Evolutionary conservation across 176 grass and related monocot genomes (phyloP).

Genomic region (Oryza officinalis): DNA sequence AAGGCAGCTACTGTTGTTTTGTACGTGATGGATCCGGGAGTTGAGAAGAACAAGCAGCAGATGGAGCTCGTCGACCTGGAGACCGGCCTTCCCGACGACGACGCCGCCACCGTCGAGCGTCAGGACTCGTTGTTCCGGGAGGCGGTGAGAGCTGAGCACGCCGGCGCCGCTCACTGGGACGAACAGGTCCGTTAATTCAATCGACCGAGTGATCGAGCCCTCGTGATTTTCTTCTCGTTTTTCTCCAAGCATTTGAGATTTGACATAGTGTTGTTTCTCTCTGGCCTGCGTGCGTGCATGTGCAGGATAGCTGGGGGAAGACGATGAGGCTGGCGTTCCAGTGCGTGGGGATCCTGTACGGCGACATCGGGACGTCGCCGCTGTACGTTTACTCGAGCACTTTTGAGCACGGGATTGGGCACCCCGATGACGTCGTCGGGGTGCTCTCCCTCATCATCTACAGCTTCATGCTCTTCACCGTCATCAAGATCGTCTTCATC

Average conservation of each 20-base stretch:
- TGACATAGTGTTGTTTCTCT: neutral
- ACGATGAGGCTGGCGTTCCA: constrained; percentile 46
- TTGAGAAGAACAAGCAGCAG: neutral
- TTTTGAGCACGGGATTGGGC: constrained; percentile 20
- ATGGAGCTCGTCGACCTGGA: constrained; percentile 3
- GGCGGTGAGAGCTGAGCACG: neutral
- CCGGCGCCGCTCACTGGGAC: neutral
- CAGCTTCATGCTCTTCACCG: constrained; percentile 41
- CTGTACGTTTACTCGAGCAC: constrained; percentile 49
- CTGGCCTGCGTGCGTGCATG: too few species aligned
- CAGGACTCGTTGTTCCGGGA: constrained; percentile 42
- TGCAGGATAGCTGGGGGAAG: constrained; percentile 31
- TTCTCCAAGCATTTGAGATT: too few species aligned
- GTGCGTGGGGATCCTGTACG: constrained; percentile 54
- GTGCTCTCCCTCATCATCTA: constrained; percentile 61
- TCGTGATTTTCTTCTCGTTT: too few species aligned
- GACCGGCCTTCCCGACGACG: neutral
- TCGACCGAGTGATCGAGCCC: too few species aligned
- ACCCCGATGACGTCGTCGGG: constrained; percentile 38
- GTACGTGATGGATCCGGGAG: neutral
- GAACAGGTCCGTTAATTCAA: too few species aligned
- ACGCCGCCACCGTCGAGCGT: neutral
- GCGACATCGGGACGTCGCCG: constrained; percentile 51
- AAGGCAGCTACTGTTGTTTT: neutral
- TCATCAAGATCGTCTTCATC: constrained; percentile 46